Conservation (phyloP, 371 early-diverging fungal genomes). For the Haplosporangium sp. region DNA sequence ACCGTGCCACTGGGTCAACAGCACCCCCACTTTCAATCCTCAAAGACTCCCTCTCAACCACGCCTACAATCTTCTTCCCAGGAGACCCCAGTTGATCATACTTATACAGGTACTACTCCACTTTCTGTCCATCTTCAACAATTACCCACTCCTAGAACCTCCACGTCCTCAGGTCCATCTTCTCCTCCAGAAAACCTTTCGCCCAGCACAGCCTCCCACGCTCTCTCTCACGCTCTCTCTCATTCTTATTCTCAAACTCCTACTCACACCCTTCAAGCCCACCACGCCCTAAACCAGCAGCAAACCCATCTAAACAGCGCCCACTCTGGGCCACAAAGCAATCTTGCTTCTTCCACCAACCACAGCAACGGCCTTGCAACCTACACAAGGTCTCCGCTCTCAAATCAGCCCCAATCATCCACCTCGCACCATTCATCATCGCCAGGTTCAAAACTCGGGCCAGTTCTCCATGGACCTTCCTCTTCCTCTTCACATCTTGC, state of each 20-base stretch:
- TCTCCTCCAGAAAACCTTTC: conserved; percentile 34
- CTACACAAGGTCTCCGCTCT: conserved; percentile 12
- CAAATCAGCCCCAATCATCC: neutral
- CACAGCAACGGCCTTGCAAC: neutral
- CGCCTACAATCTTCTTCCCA: conserved; percentile 3
- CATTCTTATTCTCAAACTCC: conserved; percentile 11
- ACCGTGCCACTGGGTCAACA: conserved; percentile 33
- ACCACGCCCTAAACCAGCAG: conserved; percentile 3
- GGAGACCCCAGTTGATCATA: conserved; percentile 8
- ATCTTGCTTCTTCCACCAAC: conserved; percentile 22
- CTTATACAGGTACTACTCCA: conserved; percentile 3
- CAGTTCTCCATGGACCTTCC: conserved; percentile 6
- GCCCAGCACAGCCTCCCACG: conserved; percentile 9
- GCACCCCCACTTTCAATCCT: conserved; percentile 20
- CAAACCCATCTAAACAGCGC: neutral
- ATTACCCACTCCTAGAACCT: conserved; percentile 40
- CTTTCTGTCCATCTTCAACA: conserved; percentile 24
- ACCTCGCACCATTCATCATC: conserved; percentile 12
- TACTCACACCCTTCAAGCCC: conserved; percentile 9
- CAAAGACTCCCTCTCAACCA: conserved; percentile 12
- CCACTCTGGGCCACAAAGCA: conserved; percentile 19
- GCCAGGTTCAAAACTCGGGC: conserved; percentile 22
- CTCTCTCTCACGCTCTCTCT: neutral
- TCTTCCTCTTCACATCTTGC: conserved; percentile 11
- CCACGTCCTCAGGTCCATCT: conserved; percentile 34